A percentile compares a stretch with the other conserved stretches of the same genome.
Evolutionary conservation across 2,329 filamentous ascomycete genomes (phyloP).

Genomic region (Mollisiaceae sp.): DNA sequence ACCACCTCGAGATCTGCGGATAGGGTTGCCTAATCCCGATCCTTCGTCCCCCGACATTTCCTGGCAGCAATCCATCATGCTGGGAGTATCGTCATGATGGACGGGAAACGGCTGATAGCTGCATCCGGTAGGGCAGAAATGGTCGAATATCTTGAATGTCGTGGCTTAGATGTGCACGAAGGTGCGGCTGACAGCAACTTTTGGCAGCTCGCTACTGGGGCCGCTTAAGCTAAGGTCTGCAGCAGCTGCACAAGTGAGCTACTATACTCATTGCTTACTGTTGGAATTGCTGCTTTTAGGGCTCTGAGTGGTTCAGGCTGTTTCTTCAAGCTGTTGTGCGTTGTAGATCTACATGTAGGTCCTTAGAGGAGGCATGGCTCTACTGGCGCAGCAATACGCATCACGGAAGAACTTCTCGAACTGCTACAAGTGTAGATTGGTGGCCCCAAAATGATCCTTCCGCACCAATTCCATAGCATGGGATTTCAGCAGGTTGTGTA

Average conservation of each 20-base stretch:
- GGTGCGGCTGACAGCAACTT: background rate
- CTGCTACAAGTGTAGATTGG: background rate
- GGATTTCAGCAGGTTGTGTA: background rate
- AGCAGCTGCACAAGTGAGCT: background rate
- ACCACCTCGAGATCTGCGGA: background rate
- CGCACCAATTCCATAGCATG: background rate
- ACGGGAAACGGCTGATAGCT: background rate
- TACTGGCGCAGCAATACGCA: background rate
- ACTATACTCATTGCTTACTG: background rate
- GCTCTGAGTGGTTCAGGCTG: background rate
- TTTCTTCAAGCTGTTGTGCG: background rate
- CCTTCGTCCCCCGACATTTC: background rate
- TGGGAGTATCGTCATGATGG: background rate
- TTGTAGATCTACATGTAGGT: background rate
- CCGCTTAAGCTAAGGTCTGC: background rate
- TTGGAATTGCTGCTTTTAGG: background rate
- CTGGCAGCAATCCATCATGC: background rate
- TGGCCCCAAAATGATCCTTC: background rate
- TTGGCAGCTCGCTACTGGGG: background rate
- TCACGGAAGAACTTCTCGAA: background rate
- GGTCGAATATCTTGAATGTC: background rate
- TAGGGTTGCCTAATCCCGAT: background rate
- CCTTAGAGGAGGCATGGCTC: background rate
- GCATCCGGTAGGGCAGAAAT: background rate
- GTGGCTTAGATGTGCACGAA: slow-evolving; percentile 5